A percentile compares a stretch with the other conserved stretches of the same genome.
These are phyloP conservation scores for Aureococcus anophagefferens DNA, from an alignment of 108 stramenopile genomes.

Conservation along the genomic window DNA sequence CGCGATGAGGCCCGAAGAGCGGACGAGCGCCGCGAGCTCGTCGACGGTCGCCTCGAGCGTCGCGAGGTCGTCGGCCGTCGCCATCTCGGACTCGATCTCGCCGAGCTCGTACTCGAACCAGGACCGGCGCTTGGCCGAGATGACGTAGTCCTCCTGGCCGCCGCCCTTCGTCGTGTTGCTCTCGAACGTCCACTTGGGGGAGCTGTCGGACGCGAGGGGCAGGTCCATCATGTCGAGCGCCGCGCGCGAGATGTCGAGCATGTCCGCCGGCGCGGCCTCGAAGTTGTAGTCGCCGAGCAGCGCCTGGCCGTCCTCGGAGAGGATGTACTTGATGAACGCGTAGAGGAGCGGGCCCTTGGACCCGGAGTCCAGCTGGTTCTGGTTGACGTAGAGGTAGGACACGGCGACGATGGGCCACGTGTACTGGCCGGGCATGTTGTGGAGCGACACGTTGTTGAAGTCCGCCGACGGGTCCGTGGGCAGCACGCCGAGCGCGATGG, in stretches of 20 bases:
- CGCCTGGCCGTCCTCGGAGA: conserved; percentile 7
- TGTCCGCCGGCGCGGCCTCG: no score
- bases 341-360: conserved; percentile 35
- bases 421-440: conserved; percentile 31
- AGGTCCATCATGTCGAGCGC: conserved; percentile 26
- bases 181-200: conserved; percentile 14
- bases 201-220: no score
- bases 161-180: conserved; percentile 19
- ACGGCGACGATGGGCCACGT: conserved; percentile 74
- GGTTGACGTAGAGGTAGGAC: conserved; percentile 63
- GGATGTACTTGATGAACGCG: conserved; percentile 44
- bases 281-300: background rate
- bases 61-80: no score
- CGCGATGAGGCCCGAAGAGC: no score
- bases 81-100: no score
- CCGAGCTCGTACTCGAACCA: conserved; percentile 26
- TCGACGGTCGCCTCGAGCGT: no score
- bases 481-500: conserved; percentile 15
- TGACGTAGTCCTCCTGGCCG: conserved; percentile 30
- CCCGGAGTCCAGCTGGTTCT: conserved; percentile 27
- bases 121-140: conserved; percentile 18
- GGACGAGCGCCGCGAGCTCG: no score
- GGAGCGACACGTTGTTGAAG: conserved; percentile 41
- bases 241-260: conserved; percentile 5
- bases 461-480: conserved; percentile 45